phyloP scores from a whole-genome alignment of 2,329 filamentous ascomycete species.

The Aspergillus ochraceus region DNA sequence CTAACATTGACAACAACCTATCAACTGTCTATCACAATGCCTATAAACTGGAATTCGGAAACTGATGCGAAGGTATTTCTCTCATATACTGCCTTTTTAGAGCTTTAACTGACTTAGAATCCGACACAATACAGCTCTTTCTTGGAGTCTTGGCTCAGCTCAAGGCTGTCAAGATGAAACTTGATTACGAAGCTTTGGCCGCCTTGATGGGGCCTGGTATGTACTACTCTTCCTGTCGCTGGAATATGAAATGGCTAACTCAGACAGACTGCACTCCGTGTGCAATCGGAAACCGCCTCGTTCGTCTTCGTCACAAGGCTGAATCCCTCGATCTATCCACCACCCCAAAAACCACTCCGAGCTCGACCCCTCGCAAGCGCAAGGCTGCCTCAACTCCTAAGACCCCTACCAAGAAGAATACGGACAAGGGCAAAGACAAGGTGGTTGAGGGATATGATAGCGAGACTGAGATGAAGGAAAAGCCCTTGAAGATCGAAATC shows the following conservation, averaged over 20 bases:
- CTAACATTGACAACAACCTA: background rate
- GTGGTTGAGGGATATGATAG: background rate
- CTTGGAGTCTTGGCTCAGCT: conserved; percentile 10
- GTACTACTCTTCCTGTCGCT: background rate
- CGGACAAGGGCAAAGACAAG: background rate
- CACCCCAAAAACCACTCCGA: background rate
- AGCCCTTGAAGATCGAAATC: background rate
- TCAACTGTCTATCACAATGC: background rate
- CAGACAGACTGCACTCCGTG: conserved; percentile 6
- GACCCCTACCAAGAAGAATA: background rate
- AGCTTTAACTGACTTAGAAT: background rate
- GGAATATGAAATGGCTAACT: background rate
- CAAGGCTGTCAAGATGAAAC: conserved; percentile 7
- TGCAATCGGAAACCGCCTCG: conserved; percentile 5
- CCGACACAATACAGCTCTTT: conserved; percentile 7
- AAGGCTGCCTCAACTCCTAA: background rate
- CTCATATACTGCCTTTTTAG: background rate
- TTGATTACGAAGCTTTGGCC: conserved; percentile 7
- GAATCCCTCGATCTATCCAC: background rate
- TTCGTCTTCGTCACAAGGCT: conserved; percentile 1
- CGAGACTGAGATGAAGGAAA: background rate
- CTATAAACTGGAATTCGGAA: conserved; percentile 12
- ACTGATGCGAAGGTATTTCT: conserved; percentile 11
- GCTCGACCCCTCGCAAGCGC: background rate
- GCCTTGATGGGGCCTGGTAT: conserved; percentile 14